phyloP scores from a whole-genome alignment of 164 flowering plant species.

The Piper betle region DNA sequence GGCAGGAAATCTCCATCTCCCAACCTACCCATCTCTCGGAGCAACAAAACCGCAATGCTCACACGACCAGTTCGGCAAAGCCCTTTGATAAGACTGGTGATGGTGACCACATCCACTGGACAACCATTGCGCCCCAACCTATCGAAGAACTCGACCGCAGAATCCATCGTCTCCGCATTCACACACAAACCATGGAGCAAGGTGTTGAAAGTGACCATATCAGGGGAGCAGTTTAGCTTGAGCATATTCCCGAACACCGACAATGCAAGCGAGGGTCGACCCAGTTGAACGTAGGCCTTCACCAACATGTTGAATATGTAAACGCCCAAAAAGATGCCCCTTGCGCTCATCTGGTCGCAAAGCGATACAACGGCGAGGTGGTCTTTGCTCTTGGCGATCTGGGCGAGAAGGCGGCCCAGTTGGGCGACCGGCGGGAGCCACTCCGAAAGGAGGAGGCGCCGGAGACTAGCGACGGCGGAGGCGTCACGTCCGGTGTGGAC shows the following conservation, averaged over 20 bases:
- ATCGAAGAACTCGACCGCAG: background rate
- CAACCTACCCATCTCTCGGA: background rate
- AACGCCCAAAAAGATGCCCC: background rate
- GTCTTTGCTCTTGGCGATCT: background rate
- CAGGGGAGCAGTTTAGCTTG: constrained; percentile 4
- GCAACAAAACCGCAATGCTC: background rate
- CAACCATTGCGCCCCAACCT: constrained; percentile 2
- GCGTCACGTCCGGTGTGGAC: background rate
- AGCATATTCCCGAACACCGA: constrained; percentile 9
- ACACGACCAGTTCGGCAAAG: background rate
- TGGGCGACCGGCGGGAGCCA: background rate
- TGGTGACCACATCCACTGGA: background rate
- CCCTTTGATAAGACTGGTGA: background rate
- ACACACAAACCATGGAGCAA: constrained; percentile 9
- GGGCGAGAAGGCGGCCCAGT: constrained; percentile 1
- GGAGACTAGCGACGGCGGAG: background rate
- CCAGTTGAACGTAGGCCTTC: constrained; percentile 9
- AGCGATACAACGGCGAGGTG: constrained; percentile 1
- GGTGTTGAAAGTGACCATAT: background rate
- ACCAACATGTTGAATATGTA: constrained; percentile 6
- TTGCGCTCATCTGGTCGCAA: background rate
- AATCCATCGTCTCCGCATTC: background rate
- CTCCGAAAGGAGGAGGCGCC: background rate
- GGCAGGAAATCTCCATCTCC: constrained; percentile 35
- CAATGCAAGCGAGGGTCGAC: constrained; percentile 2